Evolutionary conservation across 176 grass and related monocot species (phyloP).

Genomic region (Eleusine indica): DNA sequence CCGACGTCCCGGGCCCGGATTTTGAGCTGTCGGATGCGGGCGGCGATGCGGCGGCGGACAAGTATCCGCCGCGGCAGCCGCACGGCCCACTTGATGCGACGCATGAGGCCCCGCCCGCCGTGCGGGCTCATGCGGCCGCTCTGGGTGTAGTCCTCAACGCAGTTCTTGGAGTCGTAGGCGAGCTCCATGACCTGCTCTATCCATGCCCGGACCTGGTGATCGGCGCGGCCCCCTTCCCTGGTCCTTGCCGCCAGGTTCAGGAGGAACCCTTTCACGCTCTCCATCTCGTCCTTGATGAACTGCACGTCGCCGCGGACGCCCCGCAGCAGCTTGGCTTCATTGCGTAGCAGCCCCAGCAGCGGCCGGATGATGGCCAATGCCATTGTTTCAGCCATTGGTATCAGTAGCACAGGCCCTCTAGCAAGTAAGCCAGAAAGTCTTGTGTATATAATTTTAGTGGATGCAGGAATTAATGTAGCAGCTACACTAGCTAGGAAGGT

Average conservation of each 20-base stretch:
- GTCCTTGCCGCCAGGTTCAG: background rate
- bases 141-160: background rate
- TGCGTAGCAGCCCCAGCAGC: background rate
- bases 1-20: background rate
- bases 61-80: background rate
- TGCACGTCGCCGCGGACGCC: background rate
- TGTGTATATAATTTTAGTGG: background rate
- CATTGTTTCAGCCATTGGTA: background rate
- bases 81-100: background rate
- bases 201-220: background rate
- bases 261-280: background rate
- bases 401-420: too few relatives aligned
- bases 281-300: background rate
- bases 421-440: too few relatives aligned
- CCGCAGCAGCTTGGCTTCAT: background rate
- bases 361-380: background rate
- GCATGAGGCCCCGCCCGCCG: background rate
- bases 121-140: too few relatives aligned
- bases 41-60: background rate
- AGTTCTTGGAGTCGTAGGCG: background rate
- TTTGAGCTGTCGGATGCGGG: background rate
- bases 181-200: slow-evolving; percentile 22
- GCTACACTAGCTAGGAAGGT: too few relatives aligned
- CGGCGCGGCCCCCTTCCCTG: background rate
- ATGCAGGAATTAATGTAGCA: background rate